A percentile compares a stretch with the other conserved stretches of the same genome.
Evolutionary conservation across 2,329 filamentous ascomycete species (phyloP).

Genomic region (Curvularia hawaiiensis): DNA sequence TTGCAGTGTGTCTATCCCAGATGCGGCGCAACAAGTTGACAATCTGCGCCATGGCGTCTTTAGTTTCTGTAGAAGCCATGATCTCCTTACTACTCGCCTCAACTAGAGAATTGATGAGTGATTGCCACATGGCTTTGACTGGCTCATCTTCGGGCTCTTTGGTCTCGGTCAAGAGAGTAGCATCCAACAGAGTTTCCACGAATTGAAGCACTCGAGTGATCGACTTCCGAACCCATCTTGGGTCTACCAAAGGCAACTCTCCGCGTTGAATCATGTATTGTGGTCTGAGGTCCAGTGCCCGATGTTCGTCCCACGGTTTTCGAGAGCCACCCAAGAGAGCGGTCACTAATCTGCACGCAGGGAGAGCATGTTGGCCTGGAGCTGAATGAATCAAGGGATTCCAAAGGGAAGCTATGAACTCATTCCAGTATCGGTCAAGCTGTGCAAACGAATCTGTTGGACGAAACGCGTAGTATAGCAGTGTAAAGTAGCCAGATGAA

Average conservation of each 20-base stretch:
- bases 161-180: slow-evolving; percentile 52
- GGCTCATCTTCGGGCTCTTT: slow-evolving; percentile 48
- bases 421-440: slow-evolving; percentile 78
- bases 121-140: slow-evolving; percentile 65
- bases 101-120: slow-evolving; percentile 66
- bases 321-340: slow-evolving; percentile 67
- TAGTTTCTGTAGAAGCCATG: slow-evolving; percentile 82
- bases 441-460: slow-evolving; percentile 70
- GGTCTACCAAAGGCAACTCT: slow-evolving; percentile 84
- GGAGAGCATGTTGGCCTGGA: slow-evolving; percentile 30
- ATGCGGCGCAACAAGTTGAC: slow-evolving; percentile 71
- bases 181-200: slow-evolving; percentile 59
- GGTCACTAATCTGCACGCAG: slow-evolving; percentile 68
- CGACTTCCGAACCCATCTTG: slow-evolving; percentile 84
- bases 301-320: slow-evolving; percentile 75
- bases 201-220: slow-evolving; percentile 67
- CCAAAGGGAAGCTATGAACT: slow-evolving; percentile 71
- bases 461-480: slow-evolving; percentile 59
- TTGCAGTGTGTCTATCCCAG: slow-evolving; percentile 64
- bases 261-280: slow-evolving; percentile 57
- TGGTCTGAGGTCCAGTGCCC: slow-evolving; percentile 64
- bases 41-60: slow-evolving; percentile 75
- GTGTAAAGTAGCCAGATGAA: slow-evolving; percentile 73
- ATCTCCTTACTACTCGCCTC: slow-evolving; percentile 83
- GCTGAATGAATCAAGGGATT: slow-evolving; percentile 29